These are phyloP conservation scores for Phoma sp. DNA, from an alignment of 2,329 filamentous ascomycete genomes.

Conservation along the genomic window DNA sequence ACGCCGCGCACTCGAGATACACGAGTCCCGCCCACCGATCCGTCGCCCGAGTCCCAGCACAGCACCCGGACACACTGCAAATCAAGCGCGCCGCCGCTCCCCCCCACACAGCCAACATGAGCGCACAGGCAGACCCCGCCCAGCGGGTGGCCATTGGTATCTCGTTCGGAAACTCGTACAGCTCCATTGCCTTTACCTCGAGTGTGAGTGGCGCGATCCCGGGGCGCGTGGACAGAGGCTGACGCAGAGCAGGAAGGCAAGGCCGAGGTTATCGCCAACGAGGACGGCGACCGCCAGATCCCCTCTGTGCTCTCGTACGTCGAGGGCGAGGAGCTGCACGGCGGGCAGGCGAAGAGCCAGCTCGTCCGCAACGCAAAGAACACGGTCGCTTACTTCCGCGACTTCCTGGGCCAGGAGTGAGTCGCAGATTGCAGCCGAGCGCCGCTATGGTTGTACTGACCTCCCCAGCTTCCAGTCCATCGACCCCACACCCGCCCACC, in stretches of 20 bases:
- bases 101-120: slow-evolving; percentile 50
- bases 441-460: no score
- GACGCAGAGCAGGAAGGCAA: slow-evolving; percentile 74
- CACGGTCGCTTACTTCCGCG: slow-evolving; percentile 94
- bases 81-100: slow-evolving; percentile 1
- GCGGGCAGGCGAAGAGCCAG: slow-evolving; percentile 92
- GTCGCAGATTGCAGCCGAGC: no score
- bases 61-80: background rate
- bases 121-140: slow-evolving; percentile 58
- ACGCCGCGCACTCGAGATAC: slow-evolving; percentile 8
- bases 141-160: slow-evolving; percentile 84
- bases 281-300: slow-evolving; percentile 99
- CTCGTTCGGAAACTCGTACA: slow-evolving; percentile 98
- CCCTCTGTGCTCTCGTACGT: slow-evolving; percentile 94
- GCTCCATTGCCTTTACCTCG: slow-evolving; percentile 90
- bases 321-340: slow-evolving; percentile 95
- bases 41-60: background rate
- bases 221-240: background rate
- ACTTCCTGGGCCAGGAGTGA: slow-evolving; percentile 93
- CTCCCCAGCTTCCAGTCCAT: slow-evolving; percentile 80
- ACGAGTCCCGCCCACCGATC: slow-evolving; percentile 1
- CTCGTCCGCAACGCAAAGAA: slow-evolving; percentile 91
- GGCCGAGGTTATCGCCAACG: slow-evolving; percentile 97
- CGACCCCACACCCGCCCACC: slow-evolving; percentile 93
- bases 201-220: slow-evolving; percentile 52